Base-by-base conservation (phyloP, 2,329 filamentous ascomycete species). In the Ilyonectria mors-panacis region DNA sequence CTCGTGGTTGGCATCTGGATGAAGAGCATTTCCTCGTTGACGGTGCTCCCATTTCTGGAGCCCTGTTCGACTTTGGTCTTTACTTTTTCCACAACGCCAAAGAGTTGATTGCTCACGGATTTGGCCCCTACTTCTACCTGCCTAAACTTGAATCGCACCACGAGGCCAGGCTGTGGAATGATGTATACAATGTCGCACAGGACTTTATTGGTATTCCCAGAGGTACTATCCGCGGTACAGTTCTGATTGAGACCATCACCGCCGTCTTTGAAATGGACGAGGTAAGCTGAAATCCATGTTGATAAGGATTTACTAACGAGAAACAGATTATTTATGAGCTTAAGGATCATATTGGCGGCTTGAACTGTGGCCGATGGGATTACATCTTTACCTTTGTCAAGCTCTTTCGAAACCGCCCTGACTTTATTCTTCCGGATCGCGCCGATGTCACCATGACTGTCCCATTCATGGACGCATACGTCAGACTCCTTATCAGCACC, bases 361-460 rank as follows among this genome's bases (percentile, higher is more conserved):
- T 99, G 78, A 99, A 99, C 90, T 98, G 96, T 83, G 96, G 96
- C 72, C 93, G 96, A 75, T 99, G 96, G 96, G 96, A 99, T 81
- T 99, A 99, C 88, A 98, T 99, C 85, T 99, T 99, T 88, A 96
- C 93, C 81, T 94, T 95, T 79, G 98, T 99, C 87, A 99, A 99
- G 89, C 97, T 97, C 84, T 97, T 98, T 92, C 94, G 96, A 80
- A 91, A 97, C 78, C 95, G 98, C 86, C 87, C 93, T 76, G 91
- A 92, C 84, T 98, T 98, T 80, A 91, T 98, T 64, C 91, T 99
- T 21, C 96, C 96, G 26, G 95, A 99, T 82, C 93, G 96, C 68
- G 92, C 91, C 61, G 88, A 89, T 67, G 94, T 99, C 62, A 99
- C 96, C 75, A 98, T 99, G 96, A 98, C 95, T 13, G 93, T 95